phyloP scores from a whole-genome alignment of 1,139 yeast species.

The Komagataea norvegica region DNA sequence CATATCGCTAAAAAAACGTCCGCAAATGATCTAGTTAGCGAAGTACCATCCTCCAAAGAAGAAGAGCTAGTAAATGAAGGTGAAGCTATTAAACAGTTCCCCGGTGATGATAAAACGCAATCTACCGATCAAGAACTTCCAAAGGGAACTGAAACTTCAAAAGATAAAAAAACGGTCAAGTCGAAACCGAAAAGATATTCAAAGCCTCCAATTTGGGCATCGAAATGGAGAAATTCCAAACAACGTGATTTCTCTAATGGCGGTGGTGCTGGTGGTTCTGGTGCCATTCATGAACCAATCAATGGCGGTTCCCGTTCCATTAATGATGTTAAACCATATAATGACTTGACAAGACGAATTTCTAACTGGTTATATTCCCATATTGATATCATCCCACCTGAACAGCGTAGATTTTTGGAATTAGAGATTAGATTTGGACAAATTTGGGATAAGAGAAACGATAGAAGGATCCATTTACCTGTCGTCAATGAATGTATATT shows the following conservation, averaged over 20 bases:
- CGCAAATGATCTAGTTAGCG: constrained; percentile 15
- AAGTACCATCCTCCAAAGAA: constrained; percentile 11
- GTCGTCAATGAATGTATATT: constrained; percentile 73
- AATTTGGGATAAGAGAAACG: constrained; percentile 62
- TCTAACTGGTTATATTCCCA: constrained; percentile 90
- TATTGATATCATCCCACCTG: constrained; percentile 56
- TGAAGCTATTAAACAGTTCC: too few relatives aligned
- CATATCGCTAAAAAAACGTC: constrained; percentile 18
- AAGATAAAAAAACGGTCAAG: constrained; percentile 2
- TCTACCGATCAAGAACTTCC: background rate
- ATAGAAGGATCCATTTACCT: constrained; percentile 62
- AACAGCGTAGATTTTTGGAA: constrained; percentile 61
- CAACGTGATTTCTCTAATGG: constrained; percentile 5
- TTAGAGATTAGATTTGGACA: constrained; percentile 81
- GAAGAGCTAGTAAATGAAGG: background rate
- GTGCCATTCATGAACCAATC: background rate
- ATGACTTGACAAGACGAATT: constrained; percentile 73
- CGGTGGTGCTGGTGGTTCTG: background rate
- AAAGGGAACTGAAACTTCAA: background rate
- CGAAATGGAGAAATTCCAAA: constrained; percentile 47
- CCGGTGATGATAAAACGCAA: too few relatives aligned
- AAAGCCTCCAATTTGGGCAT: constrained; percentile 80
- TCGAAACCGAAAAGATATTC: constrained; percentile 52
- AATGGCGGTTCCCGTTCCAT: constrained; percentile 14
- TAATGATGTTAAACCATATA: constrained; percentile 53